Base-by-base conservation (phyloP, 2,329 filamentous ascomycete genomes). In the Fusarium decemcellulare region DNA sequence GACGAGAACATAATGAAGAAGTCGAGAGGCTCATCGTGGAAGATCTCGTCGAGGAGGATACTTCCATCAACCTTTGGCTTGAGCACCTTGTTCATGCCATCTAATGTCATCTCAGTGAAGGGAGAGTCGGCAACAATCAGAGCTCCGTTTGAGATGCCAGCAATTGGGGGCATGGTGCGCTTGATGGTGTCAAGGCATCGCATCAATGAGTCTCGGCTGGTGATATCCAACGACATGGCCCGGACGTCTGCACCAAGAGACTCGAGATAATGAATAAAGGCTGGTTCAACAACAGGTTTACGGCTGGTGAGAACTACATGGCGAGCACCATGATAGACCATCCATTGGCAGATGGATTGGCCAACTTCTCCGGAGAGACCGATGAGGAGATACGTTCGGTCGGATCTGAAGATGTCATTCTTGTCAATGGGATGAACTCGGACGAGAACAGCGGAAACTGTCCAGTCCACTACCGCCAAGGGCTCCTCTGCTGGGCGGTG, bases 1-100 rank as follows among this genome's bases (percentile, higher is more conserved):
- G 46, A 50, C 6, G 46, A 50, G 30, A 50, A 50, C n/a, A 50
- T 12, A n/a, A 50, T 14, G 12, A 50, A 36, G 46, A 50, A 50
- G 30, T 50, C 46, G 8, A 50, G n/a, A 18, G 10, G 30, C 9
- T 16, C 5, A n/a, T 36, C 30, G n/a, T 36, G 8, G 12, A 36
- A 36, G 14, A 18, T 7, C 9, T 16, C 15, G 8, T 50, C 46
- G 8, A 50, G n/a, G 4, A 36, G n/a, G 32, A 34, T 34, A 34
- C 32, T 12, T 18, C 46, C 46, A 3, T 12, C 7, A 10, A 50
- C 46, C 30, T 50, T 50, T 8, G 46, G 46, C 8, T 11, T 18
- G 2, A 36, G 10, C 4, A 27, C 46, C 30, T 16, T 12, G n/a
- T 12, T 36, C 6, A 50, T 18, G 2, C 32, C 46, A 6, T 36